phyloP scores from a whole-genome alignment of 2,329 filamentous ascomycete species.

The Fusarium sp. region DNA sequence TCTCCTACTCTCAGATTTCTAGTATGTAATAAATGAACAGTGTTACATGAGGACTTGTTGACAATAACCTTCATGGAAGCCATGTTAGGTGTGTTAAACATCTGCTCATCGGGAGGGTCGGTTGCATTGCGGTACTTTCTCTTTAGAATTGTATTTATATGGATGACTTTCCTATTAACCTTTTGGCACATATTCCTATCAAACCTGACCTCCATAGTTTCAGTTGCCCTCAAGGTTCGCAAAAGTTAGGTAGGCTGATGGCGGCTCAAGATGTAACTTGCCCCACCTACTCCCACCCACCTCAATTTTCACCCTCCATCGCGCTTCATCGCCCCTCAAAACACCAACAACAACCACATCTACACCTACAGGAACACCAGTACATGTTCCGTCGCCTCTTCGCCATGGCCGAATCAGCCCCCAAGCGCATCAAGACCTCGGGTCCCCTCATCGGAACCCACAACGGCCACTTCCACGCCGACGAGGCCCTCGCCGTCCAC shows the following conservation, averaged over 20 bases:
- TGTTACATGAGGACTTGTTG: neutral
- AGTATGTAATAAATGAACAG: neutral
- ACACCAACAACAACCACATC: neutral
- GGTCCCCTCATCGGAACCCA: conserved; percentile 86
- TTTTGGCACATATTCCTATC: too few relatives aligned
- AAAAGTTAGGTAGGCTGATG: neutral
- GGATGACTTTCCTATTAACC: too few relatives aligned
- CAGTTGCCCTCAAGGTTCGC: neutral
- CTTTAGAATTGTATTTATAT: too few relatives aligned
- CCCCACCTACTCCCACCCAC: neutral
- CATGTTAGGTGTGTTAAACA: too few relatives aligned
- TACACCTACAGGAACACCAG: conserved; percentile 2
- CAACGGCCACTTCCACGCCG: conserved; percentile 98
- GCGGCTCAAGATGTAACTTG: neutral
- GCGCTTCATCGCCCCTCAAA: neutral
- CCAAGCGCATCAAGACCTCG: conserved; percentile 87
- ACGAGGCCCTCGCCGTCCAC: conserved; percentile 96
- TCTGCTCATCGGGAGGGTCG: too few relatives aligned
- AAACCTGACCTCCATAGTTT: too few relatives aligned
- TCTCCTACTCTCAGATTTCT: neutral
- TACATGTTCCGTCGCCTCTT: conserved; percentile 50
- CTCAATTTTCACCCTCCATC: neutral
- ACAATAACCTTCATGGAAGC: neutral
- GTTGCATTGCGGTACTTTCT: too few relatives aligned
- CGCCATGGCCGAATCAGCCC: conserved; percentile 70